Evolutionary conservation across 805 yeast genomes (phyloP).

Genomic region (Lipomyces japonicus): DNA sequence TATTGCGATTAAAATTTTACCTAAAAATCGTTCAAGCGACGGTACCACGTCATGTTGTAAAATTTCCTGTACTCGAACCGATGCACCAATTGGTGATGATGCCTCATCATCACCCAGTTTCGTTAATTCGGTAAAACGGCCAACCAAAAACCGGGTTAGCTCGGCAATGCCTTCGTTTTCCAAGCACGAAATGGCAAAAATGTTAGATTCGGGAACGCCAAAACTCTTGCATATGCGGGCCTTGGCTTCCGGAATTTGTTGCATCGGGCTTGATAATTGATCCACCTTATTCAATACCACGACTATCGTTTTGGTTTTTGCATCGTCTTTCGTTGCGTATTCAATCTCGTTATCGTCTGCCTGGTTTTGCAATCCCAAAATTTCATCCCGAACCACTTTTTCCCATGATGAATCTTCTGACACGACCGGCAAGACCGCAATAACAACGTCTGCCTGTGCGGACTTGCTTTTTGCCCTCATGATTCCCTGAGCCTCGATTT

Average conservation of each 20-base stretch:
- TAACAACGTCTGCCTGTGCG: constrained; percentile 57
- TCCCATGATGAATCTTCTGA: constrained; percentile 12
- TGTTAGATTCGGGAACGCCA: constrained; percentile 19
- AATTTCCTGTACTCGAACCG: constrained; percentile 72
- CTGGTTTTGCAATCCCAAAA: constrained; percentile 5
- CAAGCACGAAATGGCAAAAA: constrained; percentile 54
- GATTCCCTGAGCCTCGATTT: constrained; percentile 77
- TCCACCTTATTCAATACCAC: constrained; percentile 39
- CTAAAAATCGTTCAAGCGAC: constrained; percentile 64
- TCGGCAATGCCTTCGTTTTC: constrained; percentile 53
- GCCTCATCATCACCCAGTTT: constrained; percentile 42
- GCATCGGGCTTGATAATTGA: constrained; percentile 7
- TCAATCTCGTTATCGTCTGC: constrained; percentile 10
- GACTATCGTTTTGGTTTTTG: constrained; percentile 28
- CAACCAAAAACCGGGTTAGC: constrained; percentile 45
- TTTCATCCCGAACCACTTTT: constrained; percentile 9
- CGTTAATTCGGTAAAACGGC: constrained; percentile 49
- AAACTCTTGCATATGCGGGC: constrained; percentile 16
- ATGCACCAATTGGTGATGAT: constrained; percentile 67
- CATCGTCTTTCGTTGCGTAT: neutral
- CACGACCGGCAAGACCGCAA: constrained; percentile 57
- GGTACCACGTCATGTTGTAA: constrained; percentile 68
- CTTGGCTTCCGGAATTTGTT: neutral
- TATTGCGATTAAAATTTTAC: constrained; percentile 30
- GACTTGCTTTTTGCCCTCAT: constrained; percentile 65